Evolutionary conservation across 768 basidiomycete genomes (phyloP).

Genomic region (Naganishia friedmannii): DNA sequence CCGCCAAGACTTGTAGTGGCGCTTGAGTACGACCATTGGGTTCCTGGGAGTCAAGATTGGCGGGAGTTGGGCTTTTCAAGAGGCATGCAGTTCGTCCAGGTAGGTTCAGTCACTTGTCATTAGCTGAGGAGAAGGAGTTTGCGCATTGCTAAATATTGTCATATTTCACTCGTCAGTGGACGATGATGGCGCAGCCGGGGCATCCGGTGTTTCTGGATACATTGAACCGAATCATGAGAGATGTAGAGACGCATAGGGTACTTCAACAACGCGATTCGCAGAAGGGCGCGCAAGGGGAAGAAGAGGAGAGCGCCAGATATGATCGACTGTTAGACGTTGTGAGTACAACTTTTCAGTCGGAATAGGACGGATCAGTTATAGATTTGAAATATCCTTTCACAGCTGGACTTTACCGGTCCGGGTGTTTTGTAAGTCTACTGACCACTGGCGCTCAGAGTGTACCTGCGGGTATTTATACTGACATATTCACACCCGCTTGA

Average conservation of each 20-base stretch:
- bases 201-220: slow-evolving; percentile 43
- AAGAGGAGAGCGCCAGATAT: neutral
- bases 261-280: neutral
- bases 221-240: slow-evolving; percentile 31
- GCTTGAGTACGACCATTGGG: slow-evolving; percentile 34
- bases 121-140: neutral
- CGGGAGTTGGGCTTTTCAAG: slow-evolving; percentile 31
- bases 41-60: slow-evolving; percentile 31
- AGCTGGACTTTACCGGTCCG: slow-evolving; percentile 39
- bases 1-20: slow-evolving; percentile 35
- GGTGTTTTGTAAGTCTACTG: slow-evolving; percentile 34
- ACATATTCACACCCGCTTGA: neutral
- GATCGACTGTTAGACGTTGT: slow-evolving; percentile 1
- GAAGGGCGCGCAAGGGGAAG: neutral
- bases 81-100: slow-evolving; percentile 38
- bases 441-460: neutral
- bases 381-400: neutral
- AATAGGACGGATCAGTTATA: neutral
- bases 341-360: neutral
- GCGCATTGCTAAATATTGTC: neutral
- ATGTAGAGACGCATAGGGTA: slow-evolving; percentile 26
- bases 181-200: slow-evolving; percentile 34
- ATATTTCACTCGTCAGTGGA: slow-evolving; percentile 33
- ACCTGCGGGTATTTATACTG: neutral
- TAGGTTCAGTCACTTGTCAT: neutral